Conservation (phyloP, 2,329 filamentous ascomycete genomes). For the Triangularia verruculosa region DNA sequence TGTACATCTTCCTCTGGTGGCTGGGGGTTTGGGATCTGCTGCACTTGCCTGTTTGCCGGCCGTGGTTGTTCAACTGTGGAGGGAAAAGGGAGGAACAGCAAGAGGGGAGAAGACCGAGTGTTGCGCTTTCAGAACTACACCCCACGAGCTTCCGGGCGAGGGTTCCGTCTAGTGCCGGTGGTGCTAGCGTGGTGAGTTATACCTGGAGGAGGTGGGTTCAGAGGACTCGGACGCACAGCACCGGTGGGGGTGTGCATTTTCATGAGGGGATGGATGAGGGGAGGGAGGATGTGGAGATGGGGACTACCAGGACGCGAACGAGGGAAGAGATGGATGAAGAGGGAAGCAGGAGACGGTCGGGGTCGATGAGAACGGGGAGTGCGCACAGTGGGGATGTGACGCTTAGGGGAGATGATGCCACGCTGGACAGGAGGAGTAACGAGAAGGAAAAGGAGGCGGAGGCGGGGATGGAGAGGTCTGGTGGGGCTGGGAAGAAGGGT, state of each 20-base stretch:
- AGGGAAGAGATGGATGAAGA: neutral
- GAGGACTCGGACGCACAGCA: conserved; percentile 9
- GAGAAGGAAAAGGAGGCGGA: neutral
- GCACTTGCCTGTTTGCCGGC: conserved; percentile 12
- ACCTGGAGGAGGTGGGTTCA: conserved; percentile 19
- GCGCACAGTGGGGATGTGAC: neutral
- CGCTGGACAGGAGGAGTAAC: neutral
- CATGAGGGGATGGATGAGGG: neutral
- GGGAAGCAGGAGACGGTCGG: neutral
- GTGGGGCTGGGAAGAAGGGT: neutral
- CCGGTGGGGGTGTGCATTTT: neutral
- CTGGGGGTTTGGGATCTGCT: conserved; percentile 29
- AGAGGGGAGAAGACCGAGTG: neutral
- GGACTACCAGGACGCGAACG: neutral
- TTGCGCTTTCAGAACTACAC: neutral
- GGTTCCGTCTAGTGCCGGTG: conserved; percentile 8
- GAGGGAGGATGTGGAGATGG: neutral
- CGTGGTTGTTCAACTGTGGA: neutral
- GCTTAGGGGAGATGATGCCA: neutral
- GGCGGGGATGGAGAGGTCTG: neutral
- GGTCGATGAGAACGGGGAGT: neutral
- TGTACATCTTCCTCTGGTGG: conserved; percentile 38
- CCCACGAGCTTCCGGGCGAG: conserved; percentile 17
- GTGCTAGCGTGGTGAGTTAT: conserved; percentile 15
- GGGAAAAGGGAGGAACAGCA: neutral